Evolutionary conservation across 148 eudicot species (phyloP).

Genomic region (Rhododendron mucronatum): DNA sequence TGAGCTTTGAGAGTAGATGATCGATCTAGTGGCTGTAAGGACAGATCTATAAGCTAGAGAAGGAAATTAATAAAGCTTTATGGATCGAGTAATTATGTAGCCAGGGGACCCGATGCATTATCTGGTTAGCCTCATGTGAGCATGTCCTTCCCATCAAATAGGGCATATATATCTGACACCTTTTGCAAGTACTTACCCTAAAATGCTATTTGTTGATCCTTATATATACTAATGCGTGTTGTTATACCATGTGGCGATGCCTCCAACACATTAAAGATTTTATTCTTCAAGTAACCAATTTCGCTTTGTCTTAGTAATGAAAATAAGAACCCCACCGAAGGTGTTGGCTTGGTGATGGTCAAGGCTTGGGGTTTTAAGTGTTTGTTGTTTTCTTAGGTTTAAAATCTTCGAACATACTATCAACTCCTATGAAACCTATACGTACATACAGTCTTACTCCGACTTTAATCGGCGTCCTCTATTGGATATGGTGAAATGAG

Average conservation of each 20-base stretch:
- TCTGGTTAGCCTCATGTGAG: slow-evolving; percentile 1
- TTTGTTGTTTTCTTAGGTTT: no score
- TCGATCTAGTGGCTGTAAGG: neutral
- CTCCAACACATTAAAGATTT: no score
- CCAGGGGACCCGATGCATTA: neutral
- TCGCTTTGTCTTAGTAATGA: neutral
- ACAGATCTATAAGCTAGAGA: neutral
- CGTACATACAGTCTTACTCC: no score
- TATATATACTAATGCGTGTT: no score
- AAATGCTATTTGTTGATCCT: neutral
- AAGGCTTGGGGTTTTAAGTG: no score
- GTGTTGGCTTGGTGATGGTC: no score
- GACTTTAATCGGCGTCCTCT: no score
- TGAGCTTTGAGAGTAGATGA: neutral
- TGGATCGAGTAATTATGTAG: neutral
- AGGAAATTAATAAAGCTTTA: neutral
- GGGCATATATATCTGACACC: neutral
- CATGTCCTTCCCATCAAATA: neutral
- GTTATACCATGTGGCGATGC: no score
- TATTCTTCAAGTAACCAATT: no score
- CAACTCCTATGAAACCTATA: neutral
- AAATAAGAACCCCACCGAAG: neutral
- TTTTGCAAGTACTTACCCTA: neutral
- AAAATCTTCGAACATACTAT: no score
- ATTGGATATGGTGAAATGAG: no score